Conservation (phyloP, 306 rosid genomes). For the Cucurbita ficifolia region DNA sequence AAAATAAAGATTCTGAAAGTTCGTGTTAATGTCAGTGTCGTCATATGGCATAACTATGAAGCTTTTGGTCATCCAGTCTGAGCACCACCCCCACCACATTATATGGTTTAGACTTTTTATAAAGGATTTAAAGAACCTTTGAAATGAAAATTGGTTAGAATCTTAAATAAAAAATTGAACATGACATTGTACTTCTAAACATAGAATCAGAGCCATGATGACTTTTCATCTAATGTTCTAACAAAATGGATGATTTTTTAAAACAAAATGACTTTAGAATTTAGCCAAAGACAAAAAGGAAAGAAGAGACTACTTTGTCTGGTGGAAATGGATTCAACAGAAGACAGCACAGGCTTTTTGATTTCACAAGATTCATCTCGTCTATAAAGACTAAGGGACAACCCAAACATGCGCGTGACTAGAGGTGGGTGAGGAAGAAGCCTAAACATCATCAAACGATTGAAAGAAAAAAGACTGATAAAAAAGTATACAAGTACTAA, state of each 20-base stretch:
- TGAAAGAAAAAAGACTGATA: not conserved
- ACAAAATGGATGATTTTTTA: no score
- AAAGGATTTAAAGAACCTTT: no score
- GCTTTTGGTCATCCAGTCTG: not conserved
- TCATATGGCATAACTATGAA: not conserved
- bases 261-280: no score
- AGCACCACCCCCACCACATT: not conserved
- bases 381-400: no score
- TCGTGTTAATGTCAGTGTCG: constrained; percentile 1
- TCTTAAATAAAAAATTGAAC: no score
- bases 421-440: not conserved
- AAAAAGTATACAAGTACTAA: not conserved
- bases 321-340: not conserved
- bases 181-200: no score
- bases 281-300: not conserved
- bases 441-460: not conserved
- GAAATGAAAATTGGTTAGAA: no score
- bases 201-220: no score
- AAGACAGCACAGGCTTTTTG: not conserved
- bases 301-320: not conserved
- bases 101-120: not conserved
- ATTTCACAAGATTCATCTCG: not conserved
- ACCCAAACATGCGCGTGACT: not conserved
- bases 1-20: not conserved
- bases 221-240: no score